These are phyloP conservation scores for Colletotrichum trifolii DNA, from an alignment of 2,329 filamentous ascomycete species.

Conservation along the genomic window DNA sequence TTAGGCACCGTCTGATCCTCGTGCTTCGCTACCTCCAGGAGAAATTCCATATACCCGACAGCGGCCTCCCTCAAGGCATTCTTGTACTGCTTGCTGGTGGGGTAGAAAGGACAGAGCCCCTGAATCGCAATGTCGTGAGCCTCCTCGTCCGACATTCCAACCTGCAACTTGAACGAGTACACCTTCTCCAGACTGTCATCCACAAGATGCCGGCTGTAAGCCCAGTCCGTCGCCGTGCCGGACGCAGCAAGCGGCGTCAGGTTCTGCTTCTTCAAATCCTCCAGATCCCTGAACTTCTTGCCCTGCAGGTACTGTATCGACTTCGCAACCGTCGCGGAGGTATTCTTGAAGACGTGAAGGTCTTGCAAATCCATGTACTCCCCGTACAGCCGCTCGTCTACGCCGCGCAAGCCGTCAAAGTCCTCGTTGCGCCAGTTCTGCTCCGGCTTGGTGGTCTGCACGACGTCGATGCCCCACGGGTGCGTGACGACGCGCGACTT, in stretches of 20 bases:
- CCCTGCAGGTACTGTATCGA: slow-evolving; percentile 52
- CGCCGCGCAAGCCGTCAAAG: slow-evolving; percentile 63
- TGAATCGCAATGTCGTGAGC: not conserved
- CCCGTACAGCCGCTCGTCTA: slow-evolving; percentile 53
- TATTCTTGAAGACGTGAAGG: slow-evolving; percentile 41
- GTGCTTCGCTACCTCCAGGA: slow-evolving; percentile 34
- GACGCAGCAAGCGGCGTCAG: slow-evolving; percentile 45
- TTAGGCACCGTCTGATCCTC: no score
- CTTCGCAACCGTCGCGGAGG: slow-evolving; percentile 46
- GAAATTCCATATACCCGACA: slow-evolving; percentile 59
- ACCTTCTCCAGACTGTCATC: slow-evolving; percentile 48
- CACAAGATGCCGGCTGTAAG: slow-evolving; percentile 54
- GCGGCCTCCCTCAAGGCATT: slow-evolving; percentile 55
- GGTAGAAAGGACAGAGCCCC: slow-evolving; percentile 54
- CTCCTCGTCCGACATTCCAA: slow-evolving; percentile 50
- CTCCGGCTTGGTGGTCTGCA: slow-evolving; percentile 53
- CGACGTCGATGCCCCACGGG: slow-evolving; percentile 66
- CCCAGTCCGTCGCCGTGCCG: slow-evolving; percentile 59
- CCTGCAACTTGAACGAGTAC: slow-evolving; percentile 58
- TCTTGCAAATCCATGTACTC: slow-evolving; percentile 56
- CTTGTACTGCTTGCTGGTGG: slow-evolving; percentile 53
- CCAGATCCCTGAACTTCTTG: slow-evolving; percentile 49
- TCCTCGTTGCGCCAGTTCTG: slow-evolving; percentile 64
- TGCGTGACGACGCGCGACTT: slow-evolving; percentile 63
- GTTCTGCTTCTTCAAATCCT: slow-evolving; percentile 50